Conservation (phyloP, 176 grass and related monocot species). For the Oryza rufipogon region DNA sequence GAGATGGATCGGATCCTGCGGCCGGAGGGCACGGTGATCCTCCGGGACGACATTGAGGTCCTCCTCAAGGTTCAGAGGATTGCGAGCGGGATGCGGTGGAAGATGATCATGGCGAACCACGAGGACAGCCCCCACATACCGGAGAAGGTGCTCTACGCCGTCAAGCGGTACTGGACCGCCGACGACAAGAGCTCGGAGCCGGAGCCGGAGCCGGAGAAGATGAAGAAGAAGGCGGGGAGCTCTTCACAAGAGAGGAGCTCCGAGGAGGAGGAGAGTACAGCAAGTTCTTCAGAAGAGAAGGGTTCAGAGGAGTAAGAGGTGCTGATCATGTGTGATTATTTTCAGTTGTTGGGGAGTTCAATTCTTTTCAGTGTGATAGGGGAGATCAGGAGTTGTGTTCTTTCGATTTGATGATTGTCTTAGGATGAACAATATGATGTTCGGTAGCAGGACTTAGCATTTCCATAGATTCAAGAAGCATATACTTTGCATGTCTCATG, state of each 20-base stretch:
- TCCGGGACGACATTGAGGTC: slow-evolving; percentile 72
- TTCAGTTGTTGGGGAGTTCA: neutral
- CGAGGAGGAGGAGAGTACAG: slow-evolving; percentile 8
- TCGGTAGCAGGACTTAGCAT: slow-evolving; percentile 7
- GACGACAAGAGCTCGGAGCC: slow-evolving; percentile 28
- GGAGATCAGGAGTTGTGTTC: neutral
- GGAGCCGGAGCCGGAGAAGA: neutral
- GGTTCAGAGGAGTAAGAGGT: slow-evolving; percentile 20
- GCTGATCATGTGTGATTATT: neutral
- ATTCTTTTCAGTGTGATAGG: neutral
- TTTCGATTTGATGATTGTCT: neutral
- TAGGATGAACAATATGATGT: neutral
- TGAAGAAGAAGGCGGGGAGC: neutral
- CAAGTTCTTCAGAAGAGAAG: slow-evolving; percentile 3
- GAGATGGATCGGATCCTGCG: slow-evolving; percentile 89
- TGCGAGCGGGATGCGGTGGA: slow-evolving; percentile 70
- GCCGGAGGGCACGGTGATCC: slow-evolving; percentile 79
- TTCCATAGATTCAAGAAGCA: slow-evolving; percentile 14
- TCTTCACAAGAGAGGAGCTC: slow-evolving; percentile 16
- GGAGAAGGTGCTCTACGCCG: slow-evolving; percentile 79
- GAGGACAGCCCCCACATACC: slow-evolving; percentile 67
- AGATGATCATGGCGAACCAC: slow-evolving; percentile 63
- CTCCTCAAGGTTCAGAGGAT: slow-evolving; percentile 64
- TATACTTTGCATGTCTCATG: neutral
- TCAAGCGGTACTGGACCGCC: slow-evolving; percentile 83